Conservation (phyloP, 768 basidiomycete genomes). For the Podaxis sp. region DNA sequence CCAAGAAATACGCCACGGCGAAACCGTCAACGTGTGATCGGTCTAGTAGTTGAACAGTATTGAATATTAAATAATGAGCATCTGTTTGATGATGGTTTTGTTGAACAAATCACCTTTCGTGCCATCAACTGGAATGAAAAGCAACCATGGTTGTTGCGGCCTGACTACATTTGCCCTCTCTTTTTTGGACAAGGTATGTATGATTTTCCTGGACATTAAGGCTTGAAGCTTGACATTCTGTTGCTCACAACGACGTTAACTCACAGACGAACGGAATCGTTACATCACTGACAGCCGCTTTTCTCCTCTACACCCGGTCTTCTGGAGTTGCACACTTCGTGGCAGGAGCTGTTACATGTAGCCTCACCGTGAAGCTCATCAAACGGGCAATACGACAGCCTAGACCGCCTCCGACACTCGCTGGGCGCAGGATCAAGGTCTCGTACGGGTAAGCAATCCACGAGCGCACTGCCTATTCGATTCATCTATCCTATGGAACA, state of each 20-base stretch:
- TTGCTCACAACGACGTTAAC: background rate
- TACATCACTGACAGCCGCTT: slow-evolving; percentile 45
- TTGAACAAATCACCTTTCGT: background rate
- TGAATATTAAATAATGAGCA: background rate
- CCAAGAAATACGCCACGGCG: too few species aligned
- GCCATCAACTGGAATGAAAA: background rate
- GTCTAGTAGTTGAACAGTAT: background rate
- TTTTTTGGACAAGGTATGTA: slow-evolving; percentile 41
- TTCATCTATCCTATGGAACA: background rate
- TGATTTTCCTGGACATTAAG: background rate
- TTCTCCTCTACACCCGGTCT: slow-evolving; percentile 62
- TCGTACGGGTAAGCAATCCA: slow-evolving; percentile 61
- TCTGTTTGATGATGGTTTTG: background rate
- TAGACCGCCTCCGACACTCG: slow-evolving; percentile 44
- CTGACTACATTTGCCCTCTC: slow-evolving; percentile 16
- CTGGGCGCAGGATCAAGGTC: slow-evolving; percentile 41
- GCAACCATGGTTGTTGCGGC: background rate
- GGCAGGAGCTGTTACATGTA: slow-evolving; percentile 55
- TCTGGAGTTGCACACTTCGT: slow-evolving; percentile 61
- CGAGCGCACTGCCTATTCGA: background rate
- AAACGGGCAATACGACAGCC: slow-evolving; percentile 66
- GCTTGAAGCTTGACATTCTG: background rate
- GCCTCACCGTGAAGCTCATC: slow-evolving; percentile 56
- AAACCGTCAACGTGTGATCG: too few species aligned
- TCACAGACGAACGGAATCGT: slow-evolving; percentile 60